Conservation (phyloP, 805 yeast species). For the Jamesozyma piceae region DNA sequence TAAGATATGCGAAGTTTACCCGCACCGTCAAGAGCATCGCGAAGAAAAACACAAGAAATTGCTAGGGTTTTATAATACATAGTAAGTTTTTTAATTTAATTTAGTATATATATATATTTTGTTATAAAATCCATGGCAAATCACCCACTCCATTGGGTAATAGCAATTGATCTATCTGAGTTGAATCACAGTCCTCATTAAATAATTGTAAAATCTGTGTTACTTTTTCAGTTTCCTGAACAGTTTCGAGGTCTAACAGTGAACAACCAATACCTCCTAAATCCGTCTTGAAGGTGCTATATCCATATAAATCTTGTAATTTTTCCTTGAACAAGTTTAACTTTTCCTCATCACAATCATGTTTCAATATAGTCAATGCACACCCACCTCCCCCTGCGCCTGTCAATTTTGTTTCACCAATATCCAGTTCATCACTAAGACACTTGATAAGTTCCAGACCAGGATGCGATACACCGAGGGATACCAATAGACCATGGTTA, state of each 20-base stretch:
- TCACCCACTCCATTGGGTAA: background rate
- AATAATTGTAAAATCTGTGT: background rate
- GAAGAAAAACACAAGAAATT: no score
- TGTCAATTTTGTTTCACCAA: conserved; percentile 88
- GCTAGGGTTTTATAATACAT: no score
- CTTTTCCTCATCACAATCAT: conserved; percentile 32
- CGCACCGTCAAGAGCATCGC: no score
- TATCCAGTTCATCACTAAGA: conserved; percentile 47
- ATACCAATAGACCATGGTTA: conserved; percentile 78
- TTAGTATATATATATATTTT: no score
- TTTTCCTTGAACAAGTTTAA: conserved; percentile 28
- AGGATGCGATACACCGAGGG: conserved; percentile 91
- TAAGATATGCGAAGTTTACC: background rate
- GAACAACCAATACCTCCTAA: conserved; percentile 87
- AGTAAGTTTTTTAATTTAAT: no score
- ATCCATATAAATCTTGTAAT: conserved; percentile 39
- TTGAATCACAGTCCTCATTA: background rate
- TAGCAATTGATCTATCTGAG: background rate
- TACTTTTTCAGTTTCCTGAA: background rate
- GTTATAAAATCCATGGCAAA: background rate
- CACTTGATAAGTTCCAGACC: conserved; percentile 67
- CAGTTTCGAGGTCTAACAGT: conserved; percentile 5
- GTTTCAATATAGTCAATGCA: conserved; percentile 71
- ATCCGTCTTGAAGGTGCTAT: conserved; percentile 65
- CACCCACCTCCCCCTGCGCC: conserved; percentile 99